Conservation (phyloP, 2,329 filamentous ascomycete species). For the Xylaria arbuscula region DNA sequence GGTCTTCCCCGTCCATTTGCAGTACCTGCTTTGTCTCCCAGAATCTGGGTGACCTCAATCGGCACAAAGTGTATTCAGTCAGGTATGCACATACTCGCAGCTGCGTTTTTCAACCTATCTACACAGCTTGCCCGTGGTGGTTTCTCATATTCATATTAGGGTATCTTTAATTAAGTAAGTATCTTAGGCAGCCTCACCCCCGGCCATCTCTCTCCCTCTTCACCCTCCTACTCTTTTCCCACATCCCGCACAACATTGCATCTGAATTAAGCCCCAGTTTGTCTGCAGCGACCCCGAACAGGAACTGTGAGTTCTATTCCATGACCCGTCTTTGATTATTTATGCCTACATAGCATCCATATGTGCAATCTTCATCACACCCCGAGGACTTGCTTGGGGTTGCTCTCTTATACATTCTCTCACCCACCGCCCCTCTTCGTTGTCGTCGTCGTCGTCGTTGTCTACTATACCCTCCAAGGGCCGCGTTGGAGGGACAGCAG, state of each 20-base stretch:
- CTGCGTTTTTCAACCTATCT: too few relatives aligned
- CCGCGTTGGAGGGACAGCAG: neutral
- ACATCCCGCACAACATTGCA: conserved; percentile 13
- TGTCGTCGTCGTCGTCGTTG: neutral
- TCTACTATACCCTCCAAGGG: neutral
- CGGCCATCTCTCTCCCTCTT: neutral
- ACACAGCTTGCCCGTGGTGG: neutral
- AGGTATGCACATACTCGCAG: neutral
- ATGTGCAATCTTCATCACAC: conserved; percentile 3
- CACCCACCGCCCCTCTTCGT: neutral
- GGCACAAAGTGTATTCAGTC: neutral
- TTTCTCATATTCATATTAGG: neutral
- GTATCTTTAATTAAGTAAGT: too few relatives aligned
- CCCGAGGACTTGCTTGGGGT: conserved; percentile 16
- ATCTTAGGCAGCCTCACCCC: neutral
- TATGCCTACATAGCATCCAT: neutral
- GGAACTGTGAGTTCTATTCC: conserved; percentile 11
- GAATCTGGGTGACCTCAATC: neutral
- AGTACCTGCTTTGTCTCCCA: conserved; percentile 1
- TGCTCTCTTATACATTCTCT: neutral
- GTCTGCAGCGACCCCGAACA: conserved; percentile 12
- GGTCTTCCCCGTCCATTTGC: neutral
- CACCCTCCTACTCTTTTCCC: neutral
- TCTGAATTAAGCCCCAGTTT: conserved; percentile 18
- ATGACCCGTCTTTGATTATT: conserved; percentile 4